Evolutionary conservation across 2,329 filamentous ascomycete genomes (phyloP), one percentile per base, ranked within the genome.

Genomic region (Cercospora sp.): DNA sequence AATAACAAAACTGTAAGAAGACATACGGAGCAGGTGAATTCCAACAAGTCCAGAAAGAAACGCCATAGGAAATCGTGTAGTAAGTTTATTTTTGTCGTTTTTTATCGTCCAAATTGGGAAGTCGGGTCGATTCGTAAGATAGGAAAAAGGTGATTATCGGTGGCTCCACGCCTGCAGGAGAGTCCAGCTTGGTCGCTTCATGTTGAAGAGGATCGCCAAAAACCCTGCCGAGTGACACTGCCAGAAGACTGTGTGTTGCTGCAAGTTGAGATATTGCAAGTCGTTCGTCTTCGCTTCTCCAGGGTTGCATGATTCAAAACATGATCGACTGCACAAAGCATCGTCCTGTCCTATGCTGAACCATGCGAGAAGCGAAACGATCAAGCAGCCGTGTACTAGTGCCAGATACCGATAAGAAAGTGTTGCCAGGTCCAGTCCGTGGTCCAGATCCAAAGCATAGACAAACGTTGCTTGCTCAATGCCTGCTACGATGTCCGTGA

Each of bases 141-240:
- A 60, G 58, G 60, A 53, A 69, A 40, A 66, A 51, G 63, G 57
- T 62, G 66, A 64, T 58, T 51, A 66, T 69, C 65, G 66, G 64
- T 65, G 69, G 69, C 60, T 65, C 59, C 43, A 57, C 60, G 68
- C 71, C 71, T 73, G 71, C 71, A 73, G 71, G 62, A 69, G 67
- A 69, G 58, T 70, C 70, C 71, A 66, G 70, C 61, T 61, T 68
- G 28, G 49, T 60, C 51, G 43, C 61, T 57, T 67, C 62, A 18
- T 66, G 66, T 60, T 26, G 61, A 65, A 75, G 74, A 69, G 74
- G 65, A 67, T 68, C 26, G 70, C 74, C 72, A 67, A 77, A 77
- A 76, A 65, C 76, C 76, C 78, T 79, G 78, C 77, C 77, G 77
- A 78, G 77, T 79, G 78, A 78, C 78, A 77, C 77, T 78, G 76